A percentile compares a stretch with the other conserved stretches of the same genome.
Evolutionary conservation across 805 yeast species (phyloP).

Genomic region (Suhomyces kilbournensis): DNA sequence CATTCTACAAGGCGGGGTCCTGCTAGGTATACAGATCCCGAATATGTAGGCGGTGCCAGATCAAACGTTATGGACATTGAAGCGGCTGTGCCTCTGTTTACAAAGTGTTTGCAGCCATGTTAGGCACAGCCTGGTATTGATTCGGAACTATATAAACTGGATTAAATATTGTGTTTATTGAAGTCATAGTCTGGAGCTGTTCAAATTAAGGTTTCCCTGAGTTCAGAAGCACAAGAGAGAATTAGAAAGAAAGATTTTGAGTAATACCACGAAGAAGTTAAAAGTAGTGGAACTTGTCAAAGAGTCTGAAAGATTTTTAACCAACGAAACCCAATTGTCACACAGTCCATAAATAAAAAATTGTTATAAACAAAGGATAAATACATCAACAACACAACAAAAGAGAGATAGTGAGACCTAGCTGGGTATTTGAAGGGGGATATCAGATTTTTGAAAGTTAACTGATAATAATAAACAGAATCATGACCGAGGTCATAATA

Average conservation of each 20-base stretch:
- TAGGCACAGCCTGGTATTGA: not conserved
- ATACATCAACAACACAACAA: not conserved
- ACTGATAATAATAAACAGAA: not conserved
- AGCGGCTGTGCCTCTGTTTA: not conserved
- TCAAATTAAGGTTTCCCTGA: constrained; percentile 1
- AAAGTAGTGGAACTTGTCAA: constrained; percentile 1
- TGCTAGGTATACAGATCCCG: not conserved
- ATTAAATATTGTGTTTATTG: not conserved
- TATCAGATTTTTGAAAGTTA: not conserved
- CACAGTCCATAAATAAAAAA: not conserved
- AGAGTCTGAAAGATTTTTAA: not conserved
- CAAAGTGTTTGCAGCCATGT: constrained; percentile 1
- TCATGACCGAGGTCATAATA: not conserved
- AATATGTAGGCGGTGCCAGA: not conserved
- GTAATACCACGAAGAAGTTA: constrained; percentile 4
- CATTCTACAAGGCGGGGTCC: not conserved
- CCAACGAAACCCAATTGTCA: constrained; percentile 1
- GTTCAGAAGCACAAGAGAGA: constrained; percentile 1
- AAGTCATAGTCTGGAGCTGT: not conserved
- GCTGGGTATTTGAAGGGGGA: not conserved
- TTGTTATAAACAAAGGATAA: not conserved
- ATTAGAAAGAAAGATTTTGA: constrained; percentile 1
- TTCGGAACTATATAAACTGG: not conserved
- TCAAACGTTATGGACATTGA: not conserved
- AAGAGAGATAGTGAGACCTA: not conserved